Evolutionary conservation across 441 rosid species (phyloP), one percentile per base, ranked within the genome.

Genomic region (Corymbia calophylla): DNA sequence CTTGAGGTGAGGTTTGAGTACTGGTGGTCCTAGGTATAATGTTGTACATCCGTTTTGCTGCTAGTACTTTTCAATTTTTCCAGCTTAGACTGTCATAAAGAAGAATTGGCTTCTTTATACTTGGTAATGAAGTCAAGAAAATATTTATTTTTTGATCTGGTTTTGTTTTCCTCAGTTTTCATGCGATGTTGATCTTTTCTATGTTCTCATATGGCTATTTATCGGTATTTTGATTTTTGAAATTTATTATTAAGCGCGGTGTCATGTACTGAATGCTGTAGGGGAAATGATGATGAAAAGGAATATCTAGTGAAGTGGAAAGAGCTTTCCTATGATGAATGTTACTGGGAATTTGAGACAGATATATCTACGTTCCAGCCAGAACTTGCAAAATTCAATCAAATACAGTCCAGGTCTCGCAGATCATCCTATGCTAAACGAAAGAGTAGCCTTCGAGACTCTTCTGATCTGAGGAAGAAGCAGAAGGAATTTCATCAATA

Each of bases 261-360:
- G n/a, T 44, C 6, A 27, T 77, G 51, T 93, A 49, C 86, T 92
- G 84, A 89, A 88, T 94, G 93, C 62, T 96, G 93, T 91, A 98
- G 99, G 94, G 98, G 97, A 89, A 95, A 95, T 53, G 97, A 93
- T 56, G 97, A 95, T 39, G 98, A 93, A 93, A 95, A 93, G 92
- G 97, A 98, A 91, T 98, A 98, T 93, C 92, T 97, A 89, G 99
- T 98, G 25, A 98, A 97, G 93, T 97, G 97, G 93, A 98, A 98
- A 93, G 99, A 97, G 90, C 99, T 98, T 90, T 13, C 95, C 29
- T 98, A 98, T 90, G 99, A 98, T 91, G 99, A 98, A 92, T 97
- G 99, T 87, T 97, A 98, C 87, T 98, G 99, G 99, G 99, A 98
- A 89, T 97, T 95, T 89, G 98, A 97, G 94, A 92, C 98, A 53